Percentiles rank a stretch among this genome's conserved stretches.
These are phyloP conservation scores for Carex kokanica DNA, from an alignment of 176 grass and related monocot species.

Conservation along the genomic window DNA sequence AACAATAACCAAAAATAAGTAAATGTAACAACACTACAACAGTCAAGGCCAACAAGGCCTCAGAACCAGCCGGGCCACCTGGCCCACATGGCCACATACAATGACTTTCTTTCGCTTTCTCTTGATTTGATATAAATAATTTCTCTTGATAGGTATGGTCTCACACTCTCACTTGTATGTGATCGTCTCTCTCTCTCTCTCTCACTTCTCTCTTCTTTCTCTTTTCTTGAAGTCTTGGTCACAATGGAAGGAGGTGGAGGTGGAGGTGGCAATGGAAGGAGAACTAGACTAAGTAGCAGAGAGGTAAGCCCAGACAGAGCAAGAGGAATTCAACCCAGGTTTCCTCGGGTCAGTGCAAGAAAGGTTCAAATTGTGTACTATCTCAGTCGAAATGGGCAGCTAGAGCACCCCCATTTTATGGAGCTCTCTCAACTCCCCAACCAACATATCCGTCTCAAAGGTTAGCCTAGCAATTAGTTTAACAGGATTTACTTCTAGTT, in stretches of 20 bases:
- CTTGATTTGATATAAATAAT: constrained; percentile 22
- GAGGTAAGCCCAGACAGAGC: constrained; percentile 69
- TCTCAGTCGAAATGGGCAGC: constrained; percentile 85
- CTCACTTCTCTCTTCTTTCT: neutral
- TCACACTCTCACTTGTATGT: neutral
- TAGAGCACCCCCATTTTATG: constrained; percentile 98
- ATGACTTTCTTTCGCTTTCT: neutral
- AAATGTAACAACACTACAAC: neutral
- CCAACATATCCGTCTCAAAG: constrained; percentile 89
- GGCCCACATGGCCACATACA: constrained; percentile 8
- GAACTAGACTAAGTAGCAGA: constrained; percentile 38
- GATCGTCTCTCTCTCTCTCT: neutral
- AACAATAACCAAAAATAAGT: neutral
- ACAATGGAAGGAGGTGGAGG: constrained; percentile 38
- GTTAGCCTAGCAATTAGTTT: constrained; percentile 17
- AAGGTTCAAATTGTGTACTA: constrained; percentile 95
- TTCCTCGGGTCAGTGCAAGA: constrained; percentile 45
- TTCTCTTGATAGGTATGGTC: neutral
- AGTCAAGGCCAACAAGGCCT: neutral
- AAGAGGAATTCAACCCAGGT: constrained; percentile 37
- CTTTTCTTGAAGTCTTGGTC: neutral
- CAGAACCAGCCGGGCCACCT: neutral
- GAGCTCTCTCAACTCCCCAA: constrained; percentile 74
- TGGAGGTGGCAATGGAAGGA: constrained; percentile 39
- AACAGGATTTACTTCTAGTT: neutral